Conservation (phyloP, 2,329 filamentous ascomycete genomes). For the Albophoma yamanashiensis region DNA sequence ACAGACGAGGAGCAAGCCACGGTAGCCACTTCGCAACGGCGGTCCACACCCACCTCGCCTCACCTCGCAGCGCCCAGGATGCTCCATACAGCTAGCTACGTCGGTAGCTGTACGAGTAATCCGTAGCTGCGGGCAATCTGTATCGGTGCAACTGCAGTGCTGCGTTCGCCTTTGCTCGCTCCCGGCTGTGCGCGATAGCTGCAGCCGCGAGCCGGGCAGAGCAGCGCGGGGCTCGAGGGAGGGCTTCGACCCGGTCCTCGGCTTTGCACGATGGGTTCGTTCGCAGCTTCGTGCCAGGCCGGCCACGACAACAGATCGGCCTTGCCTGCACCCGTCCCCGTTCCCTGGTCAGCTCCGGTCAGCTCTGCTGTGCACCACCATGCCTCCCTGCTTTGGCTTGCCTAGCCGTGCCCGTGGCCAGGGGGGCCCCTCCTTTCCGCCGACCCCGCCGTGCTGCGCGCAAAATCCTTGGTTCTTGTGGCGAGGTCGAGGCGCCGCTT, state of each 20-base stretch:
- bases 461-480: constrained; percentile 6
- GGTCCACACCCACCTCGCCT: constrained; percentile 1
- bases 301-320: not conserved
- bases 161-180: not conserved
- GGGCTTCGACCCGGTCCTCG: not conserved
- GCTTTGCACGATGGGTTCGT: not conserved
- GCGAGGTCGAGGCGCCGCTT: constrained; percentile 2
- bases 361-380: not conserved
- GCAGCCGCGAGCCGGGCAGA: not conserved
- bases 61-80: not conserved
- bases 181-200: not conserved
- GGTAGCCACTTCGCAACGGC: not conserved
- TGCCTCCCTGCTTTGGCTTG: not conserved
- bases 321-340: not conserved
- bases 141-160: not conserved
- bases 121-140: not conserved
- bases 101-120: not conserved
- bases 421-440: constrained; percentile 1
- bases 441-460: constrained; percentile 2
- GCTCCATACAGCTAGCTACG: not conserved
- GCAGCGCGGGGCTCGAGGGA: not conserved
- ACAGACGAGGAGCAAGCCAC: constrained; percentile 1
- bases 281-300: not conserved
- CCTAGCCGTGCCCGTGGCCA: constrained; percentile 2
- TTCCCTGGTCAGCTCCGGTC: not conserved